Conservation (phyloP, 768 basidiomycete species). For the Tulasnella sp. region DNA sequence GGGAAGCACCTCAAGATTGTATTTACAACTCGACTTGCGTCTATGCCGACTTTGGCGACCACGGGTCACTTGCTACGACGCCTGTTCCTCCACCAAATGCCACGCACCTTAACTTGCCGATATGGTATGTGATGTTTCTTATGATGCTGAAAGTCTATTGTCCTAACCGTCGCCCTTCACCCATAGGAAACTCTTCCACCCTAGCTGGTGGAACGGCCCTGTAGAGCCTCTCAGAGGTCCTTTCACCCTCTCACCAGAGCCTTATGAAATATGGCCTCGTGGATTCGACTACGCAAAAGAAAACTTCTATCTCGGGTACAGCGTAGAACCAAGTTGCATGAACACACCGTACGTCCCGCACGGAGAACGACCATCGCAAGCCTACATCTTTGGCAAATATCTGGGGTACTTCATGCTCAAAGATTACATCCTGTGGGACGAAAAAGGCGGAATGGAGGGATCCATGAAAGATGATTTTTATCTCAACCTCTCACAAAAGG, state of each 20-base stretch:
- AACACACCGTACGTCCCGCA: constrained; percentile 13
- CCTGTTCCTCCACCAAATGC: constrained; percentile 1
- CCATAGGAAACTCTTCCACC: constrained; percentile 30
- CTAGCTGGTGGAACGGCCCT: constrained; percentile 11
- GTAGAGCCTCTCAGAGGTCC: constrained; percentile 14
- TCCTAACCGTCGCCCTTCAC: neutral
- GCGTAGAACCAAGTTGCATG: constrained; percentile 17
- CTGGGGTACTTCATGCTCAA: constrained; percentile 15
- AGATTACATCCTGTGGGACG: neutral
- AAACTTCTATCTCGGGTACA: constrained; percentile 33
- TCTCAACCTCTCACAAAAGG: neutral
- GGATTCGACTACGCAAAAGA: neutral
- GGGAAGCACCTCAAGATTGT: neutral
- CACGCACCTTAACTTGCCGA: constrained; percentile 17
- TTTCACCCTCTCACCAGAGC: constrained; percentile 29
- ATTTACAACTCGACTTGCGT: neutral
- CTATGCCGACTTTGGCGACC: neutral
- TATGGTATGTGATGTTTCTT: neutral
- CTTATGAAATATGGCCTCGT: neutral
- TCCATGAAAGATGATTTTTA: neutral
- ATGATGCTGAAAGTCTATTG: neutral
- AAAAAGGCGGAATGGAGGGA: neutral
- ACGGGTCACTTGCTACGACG: neutral
- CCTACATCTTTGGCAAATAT: constrained; percentile 29
- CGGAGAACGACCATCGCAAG: constrained; percentile 11